Evolutionary conservation across 2,329 filamentous ascomycete genomes (phyloP), one percentile per base, ranked within the genome.

Genomic region (Paramyrothecium roridum): DNA sequence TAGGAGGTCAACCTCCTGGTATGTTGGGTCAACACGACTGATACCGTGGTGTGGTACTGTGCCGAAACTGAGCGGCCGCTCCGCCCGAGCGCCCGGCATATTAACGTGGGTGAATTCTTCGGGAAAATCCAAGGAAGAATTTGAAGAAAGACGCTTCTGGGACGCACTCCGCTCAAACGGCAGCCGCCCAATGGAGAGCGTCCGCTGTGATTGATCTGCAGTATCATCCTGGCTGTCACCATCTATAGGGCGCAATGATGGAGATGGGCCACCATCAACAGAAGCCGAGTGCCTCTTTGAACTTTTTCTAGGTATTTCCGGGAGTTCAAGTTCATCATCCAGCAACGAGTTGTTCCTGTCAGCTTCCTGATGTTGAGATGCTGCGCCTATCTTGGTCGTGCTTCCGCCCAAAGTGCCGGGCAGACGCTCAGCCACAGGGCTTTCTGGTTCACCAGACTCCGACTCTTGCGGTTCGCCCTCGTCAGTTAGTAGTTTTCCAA

Each of bases 291-390:
- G 73, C 56, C 87, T 80, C 66, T 85, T 86, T 1, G 89, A 92
- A 67, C 87, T 91, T 72, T 88, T 91, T 30, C 89, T 80, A 2
- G 90, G 89, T 33, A 92, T 81, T 8, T 80, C 76, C 0, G 85
- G 85, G 3, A 79, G 63, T n/a, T 73, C 65, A 54, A 72, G 51
- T 59, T 43, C 37, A 16, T 43, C 37, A 6, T 17, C 13, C 37
- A 43, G 37, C 16, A 43, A 43, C 10, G 26, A 30, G 10, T 30
- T 30, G 26, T 10, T 30, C 10, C 6, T 30, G 26, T 76, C 61
- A 52, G 70, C 63, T 56, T 65, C 58, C 21, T 60, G 54, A 13
- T 60, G 59, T 43, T 64, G 51, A 47, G 55, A 53, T 8, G 54
- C 58, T 21, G 61, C 61, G 13, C 54, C 56, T 7, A 55, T 58